Percentiles rank a stretch among this genome's conserved stretches.
These are phyloP conservation scores for Sporobolus alterniflorus DNA, from an alignment of 202 grass and related monocot species.

Conservation along the genomic window DNA sequence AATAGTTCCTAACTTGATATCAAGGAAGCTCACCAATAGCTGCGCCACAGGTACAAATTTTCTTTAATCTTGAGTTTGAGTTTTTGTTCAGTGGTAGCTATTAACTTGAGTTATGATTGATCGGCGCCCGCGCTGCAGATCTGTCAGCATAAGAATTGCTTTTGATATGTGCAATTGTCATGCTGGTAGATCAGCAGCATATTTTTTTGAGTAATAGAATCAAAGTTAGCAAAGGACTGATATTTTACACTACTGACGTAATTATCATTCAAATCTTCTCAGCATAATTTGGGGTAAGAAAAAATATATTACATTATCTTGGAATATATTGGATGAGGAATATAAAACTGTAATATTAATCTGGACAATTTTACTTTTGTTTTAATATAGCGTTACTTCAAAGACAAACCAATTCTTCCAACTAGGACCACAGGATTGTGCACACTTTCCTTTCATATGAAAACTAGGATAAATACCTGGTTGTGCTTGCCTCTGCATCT, in stretches of 20 bases:
- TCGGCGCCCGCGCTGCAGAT: no score
- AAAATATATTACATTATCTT: background rate
- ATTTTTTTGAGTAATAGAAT: background rate
- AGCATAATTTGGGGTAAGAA: background rate
- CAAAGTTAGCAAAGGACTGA: background rate
- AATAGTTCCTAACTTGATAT: slow-evolving; percentile 92
- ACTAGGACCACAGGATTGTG: background rate
- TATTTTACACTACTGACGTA: background rate
- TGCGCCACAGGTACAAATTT: slow-evolving; percentile 72
- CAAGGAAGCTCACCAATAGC: slow-evolving; percentile 88
- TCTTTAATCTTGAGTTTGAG: background rate
- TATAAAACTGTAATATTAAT: background rate
- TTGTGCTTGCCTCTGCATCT: background rate
- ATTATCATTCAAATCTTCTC: background rate
- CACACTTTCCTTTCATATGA: background rate
- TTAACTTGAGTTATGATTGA: background rate
- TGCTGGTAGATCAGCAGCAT: background rate
- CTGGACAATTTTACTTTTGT: background rate
- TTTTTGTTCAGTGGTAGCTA: background rate
- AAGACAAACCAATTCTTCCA: background rate
- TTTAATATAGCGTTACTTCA: background rate
- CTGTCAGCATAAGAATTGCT: background rate
- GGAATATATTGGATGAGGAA: background rate
- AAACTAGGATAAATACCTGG: background rate
- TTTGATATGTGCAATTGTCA: background rate